A percentile compares a stretch with the other conserved stretches of the same genome.
Evolutionary conservation across 768 basidiomycete genomes (phyloP).

Genomic region (Naganishia vishniacii): DNA sequence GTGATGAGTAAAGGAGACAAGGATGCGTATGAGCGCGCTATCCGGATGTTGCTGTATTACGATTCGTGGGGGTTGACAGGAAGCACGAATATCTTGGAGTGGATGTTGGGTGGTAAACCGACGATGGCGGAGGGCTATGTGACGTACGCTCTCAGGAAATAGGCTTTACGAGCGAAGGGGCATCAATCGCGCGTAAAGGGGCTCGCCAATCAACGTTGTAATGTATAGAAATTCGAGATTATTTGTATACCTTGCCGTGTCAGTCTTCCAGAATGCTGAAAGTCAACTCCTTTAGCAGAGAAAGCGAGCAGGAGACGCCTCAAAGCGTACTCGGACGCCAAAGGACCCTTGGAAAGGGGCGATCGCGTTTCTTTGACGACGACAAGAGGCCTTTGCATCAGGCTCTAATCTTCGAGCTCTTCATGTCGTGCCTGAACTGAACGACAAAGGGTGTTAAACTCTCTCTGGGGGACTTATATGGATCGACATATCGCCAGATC

Average conservation of each 20-base stretch:
- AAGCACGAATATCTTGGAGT: conserved; percentile 45
- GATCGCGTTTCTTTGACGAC: not conserved
- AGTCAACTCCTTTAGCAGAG: not conserved
- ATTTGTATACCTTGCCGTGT: not conserved
- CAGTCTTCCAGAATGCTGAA: not conserved
- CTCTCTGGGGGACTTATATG: not conserved
- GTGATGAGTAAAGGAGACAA: conserved; percentile 29
- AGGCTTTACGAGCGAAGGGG: not conserved
- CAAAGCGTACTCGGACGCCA: not conserved
- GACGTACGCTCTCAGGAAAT: conserved; percentile 51
- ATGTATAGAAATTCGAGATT: not conserved
- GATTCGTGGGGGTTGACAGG: conserved; percentile 47
- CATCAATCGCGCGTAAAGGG: not conserved
- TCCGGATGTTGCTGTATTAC: conserved; percentile 48
- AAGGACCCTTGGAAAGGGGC: conserved; percentile 14
- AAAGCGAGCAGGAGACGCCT: not conserved
- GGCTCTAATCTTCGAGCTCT: too few relatives aligned
- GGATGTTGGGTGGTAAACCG: conserved; percentile 47
- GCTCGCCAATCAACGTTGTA: conserved; percentile 12
- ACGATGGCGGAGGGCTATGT: conserved; percentile 49
- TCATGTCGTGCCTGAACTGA: too few relatives aligned
- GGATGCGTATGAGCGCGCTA: conserved; percentile 39
- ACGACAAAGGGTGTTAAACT: too few relatives aligned
- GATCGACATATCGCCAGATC: not conserved
- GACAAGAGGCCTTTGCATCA: conserved; percentile 3